Evolutionary conservation across 441 rosid species (phyloP).

Genomic region (Jatropha podagrica): DNA sequence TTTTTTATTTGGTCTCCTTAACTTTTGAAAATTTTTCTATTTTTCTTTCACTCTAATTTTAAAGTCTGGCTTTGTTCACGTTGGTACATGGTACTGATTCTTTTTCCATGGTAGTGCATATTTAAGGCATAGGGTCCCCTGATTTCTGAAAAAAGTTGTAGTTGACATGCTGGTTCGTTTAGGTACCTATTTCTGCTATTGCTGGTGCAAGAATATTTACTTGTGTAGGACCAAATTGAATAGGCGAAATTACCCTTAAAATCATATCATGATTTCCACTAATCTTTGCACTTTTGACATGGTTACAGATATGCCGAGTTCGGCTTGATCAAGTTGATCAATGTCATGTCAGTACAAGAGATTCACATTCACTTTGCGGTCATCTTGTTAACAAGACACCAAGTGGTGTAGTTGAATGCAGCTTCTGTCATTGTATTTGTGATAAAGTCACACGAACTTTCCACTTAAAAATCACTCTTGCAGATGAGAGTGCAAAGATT

Average conservation of each 20-base stretch:
- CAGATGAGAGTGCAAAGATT: slow-evolving; percentile 53
- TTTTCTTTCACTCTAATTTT: too few species aligned
- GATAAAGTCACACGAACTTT: slow-evolving; percentile 46
- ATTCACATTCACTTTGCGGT: slow-evolving; percentile 66
- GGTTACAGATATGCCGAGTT: slow-evolving; percentile 46
- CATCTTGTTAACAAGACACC: slow-evolving; percentile 52
- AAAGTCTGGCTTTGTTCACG: too few species aligned
- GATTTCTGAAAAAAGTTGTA: not conserved
- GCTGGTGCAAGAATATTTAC: not conserved
- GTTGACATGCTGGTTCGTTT: too few species aligned
- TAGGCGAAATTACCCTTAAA: not conserved
- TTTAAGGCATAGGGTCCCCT: not conserved
- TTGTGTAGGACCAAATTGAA: not conserved
- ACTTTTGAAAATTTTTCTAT: too few species aligned
- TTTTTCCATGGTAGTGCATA: not conserved
- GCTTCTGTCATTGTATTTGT: slow-evolving; percentile 44
- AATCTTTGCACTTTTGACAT: not conserved
- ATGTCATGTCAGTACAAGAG: slow-evolving; percentile 57
- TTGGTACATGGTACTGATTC: too few species aligned
- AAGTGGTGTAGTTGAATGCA: slow-evolving; percentile 43
- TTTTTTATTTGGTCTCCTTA: too few species aligned
- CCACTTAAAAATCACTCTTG: slow-evolving; percentile 52
- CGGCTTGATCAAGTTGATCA: slow-evolving; percentile 71
- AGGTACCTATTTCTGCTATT: not conserved
- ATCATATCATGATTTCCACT: not conserved